Evolutionary conservation across 2,329 filamentous ascomycete species (phyloP), one percentile per base, ranked within the genome.

Genomic region (Microdochium paspali): DNA sequence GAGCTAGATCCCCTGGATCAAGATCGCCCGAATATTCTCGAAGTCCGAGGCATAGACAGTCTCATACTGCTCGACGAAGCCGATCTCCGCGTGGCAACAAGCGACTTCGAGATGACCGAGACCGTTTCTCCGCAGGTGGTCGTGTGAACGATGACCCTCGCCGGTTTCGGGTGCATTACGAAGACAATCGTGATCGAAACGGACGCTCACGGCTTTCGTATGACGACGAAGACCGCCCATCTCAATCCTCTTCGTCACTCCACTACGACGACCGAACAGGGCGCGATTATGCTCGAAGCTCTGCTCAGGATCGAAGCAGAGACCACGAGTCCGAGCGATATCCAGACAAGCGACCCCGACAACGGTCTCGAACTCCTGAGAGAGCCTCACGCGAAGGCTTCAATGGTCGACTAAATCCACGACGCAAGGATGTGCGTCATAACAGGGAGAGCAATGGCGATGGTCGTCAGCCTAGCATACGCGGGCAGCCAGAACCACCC

Each of bases 71-170:
- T n/a, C 70, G 73, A 58, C 71, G 70, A 55, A 76, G 71, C 61
- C 70, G 74, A 57, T 84, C 83, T 44, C 82, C 83, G 50, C 76
- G 75, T 56, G 82, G 79, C 50, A 77, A 77, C 58, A 90, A 90
- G 67, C 78, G 86, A 54, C 65, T 73, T 45, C 77, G 76, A 58
- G 80, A 84, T 57, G 80, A 85, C 50, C 76, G 79, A 53, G 75
- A 82, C 55, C 65, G 71, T 50, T 63, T 66, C 52, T 60, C 59
- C 18, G 51, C 60, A 48, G 51, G 58, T 26, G 60, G 62, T 43
- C 67, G 69, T 46, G 59, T 64, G 60, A 70, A 71, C 51, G 65
- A 73, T 47, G 82, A 86, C 56, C 66, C 76, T 35, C 73, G 82
- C 59, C 74, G 74, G 53, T 79, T 79, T 61, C 80, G 78, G 56